Percentiles rank a stretch among this genome's conserved stretches.
Conservation (phyloP, 75 land plant genomes). For the Gnetum montanum region DNA sequence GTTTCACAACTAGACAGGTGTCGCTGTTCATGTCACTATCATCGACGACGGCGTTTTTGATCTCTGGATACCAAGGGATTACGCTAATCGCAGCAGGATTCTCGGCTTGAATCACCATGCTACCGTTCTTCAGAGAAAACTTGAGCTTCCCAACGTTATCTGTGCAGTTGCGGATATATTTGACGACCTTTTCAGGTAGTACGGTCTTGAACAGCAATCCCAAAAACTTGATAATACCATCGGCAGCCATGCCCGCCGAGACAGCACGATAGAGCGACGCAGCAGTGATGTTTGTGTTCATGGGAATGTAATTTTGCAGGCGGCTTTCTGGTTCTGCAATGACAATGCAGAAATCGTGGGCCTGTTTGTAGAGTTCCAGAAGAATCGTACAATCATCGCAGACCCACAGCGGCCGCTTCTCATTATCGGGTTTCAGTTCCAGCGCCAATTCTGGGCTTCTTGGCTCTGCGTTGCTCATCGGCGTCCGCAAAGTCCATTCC, state of each 20-base stretch:
- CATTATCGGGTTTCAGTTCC: slow-evolving; percentile 4
- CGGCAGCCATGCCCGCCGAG: slow-evolving; percentile 8
- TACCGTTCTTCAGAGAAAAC: slow-evolving; percentile 7
- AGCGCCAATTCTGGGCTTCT: too few species aligned
- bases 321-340: slow-evolving; percentile 20
- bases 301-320: slow-evolving; percentile 7
- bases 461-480: too few species aligned
- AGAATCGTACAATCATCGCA: too few species aligned
- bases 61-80: too few species aligned
- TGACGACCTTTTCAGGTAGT: background rate
- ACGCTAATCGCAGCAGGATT: too few species aligned
- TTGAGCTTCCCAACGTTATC: slow-evolving; percentile 9
- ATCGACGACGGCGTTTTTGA: too few species aligned
- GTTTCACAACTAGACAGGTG: too few species aligned
- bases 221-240: slow-evolving; percentile 3
- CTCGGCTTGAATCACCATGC: too few species aligned
- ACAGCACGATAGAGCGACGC: slow-evolving; percentile 13
- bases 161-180: background rate
- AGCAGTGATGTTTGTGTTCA: slow-evolving; percentile 11
- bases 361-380: slow-evolving; percentile 1
- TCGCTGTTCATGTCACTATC: too few species aligned
- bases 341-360: slow-evolving; percentile 12
- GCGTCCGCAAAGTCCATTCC: too few species aligned
- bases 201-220: slow-evolving; percentile 4
- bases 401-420: slow-evolving; percentile 7